These are phyloP conservation scores for Laguncularia racemosa DNA, from an alignment of 345 rosid genomes.

Conservation along the genomic window DNA sequence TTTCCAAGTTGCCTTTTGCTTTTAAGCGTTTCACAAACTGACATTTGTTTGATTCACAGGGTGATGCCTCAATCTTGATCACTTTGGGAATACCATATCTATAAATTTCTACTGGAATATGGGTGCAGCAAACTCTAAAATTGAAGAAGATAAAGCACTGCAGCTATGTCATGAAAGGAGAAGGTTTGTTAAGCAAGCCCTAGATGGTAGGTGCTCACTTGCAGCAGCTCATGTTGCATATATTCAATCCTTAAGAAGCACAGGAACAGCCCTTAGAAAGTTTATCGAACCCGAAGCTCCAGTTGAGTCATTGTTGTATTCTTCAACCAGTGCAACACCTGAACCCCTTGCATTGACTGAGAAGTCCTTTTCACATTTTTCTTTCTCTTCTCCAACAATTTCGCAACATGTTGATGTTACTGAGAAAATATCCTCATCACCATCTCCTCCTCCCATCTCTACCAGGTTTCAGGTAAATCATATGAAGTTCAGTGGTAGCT, in stretches of 20 bases:
- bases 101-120: slow-evolving; percentile 20
- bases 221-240: slow-evolving; percentile 75
- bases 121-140: slow-evolving; percentile 75
- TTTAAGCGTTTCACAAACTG: no score
- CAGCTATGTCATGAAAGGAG: slow-evolving; percentile 87
- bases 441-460: slow-evolving; percentile 50
- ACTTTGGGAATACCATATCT: slow-evolving; percentile 3
- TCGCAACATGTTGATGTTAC: slow-evolving; percentile 46
- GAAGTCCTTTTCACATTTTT: slow-evolving; percentile 54
- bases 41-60: background rate
- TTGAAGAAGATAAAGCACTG: slow-evolving; percentile 84
- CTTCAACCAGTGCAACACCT: slow-evolving; percentile 72
- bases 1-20: no score
- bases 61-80: slow-evolving; percentile 1
- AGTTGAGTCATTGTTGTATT: slow-evolving; percentile 59
- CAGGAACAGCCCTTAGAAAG: slow-evolving; percentile 69
- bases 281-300: slow-evolving; percentile 70
- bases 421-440: slow-evolving; percentile 51
- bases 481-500: slow-evolving; percentile 60
- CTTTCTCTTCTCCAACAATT: slow-evolving; percentile 59
- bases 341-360: slow-evolving; percentile 60
- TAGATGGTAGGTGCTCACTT: slow-evolving; percentile 83
- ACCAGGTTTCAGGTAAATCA: slow-evolving; percentile 48
- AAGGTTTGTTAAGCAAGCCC: slow-evolving; percentile 83
- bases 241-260: slow-evolving; percentile 55